Evolutionary conservation across 2,329 filamentous ascomycete species (phyloP), one percentile per base, ranked within the genome.

Genomic region (Stemphylium lycopersici): DNA sequence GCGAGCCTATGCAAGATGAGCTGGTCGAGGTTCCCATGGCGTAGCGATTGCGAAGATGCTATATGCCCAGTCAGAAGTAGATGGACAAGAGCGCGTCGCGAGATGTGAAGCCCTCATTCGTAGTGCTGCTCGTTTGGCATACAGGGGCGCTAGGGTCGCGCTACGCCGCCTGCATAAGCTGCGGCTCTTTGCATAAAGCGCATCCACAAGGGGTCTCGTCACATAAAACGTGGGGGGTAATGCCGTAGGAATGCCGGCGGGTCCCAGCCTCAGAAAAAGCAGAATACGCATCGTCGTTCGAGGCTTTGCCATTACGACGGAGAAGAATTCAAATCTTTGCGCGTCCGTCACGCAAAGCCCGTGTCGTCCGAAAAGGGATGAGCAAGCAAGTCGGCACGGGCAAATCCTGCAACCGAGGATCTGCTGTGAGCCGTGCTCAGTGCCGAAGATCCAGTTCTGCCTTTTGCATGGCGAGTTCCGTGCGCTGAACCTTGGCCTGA

Each of bases 381-480:
- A 46, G 36, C 18, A 45, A 38, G 20, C 2, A 18, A 20, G 13
- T 20, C 29, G 42, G 49, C 34, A 22, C 18, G 34, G 34, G 39
- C 34, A 36, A 29, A 43, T 54, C 26, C 34, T 44, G 31, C 3
- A 43, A 38, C 45, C 51, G 29, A 38, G 15, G 63, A 66, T 65
- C 63, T 61, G 45, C 63, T 48, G 20, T 33, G 31, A 59, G 48
- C 63, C 54, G 44, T 55, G 52, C 48, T 18, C 52, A 45, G 42
- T 50, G 52, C 54, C 61, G 56, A 50, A 43, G 56, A 61, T 58
- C 62, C 51, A 54, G 53, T 56, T 55, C 56, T 62, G 40, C 39
- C 34, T 26, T 50, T 40, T n/a, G 46, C 26, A 33, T 37, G 32
- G 40, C 34, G 24, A 20, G 41, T 26, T 32, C 40, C 46, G 46